A percentile compares a stretch with the other conserved stretches of the same genome.
These are phyloP conservation scores for Ilex paraguariensis DNA, from an alignment of 305 asterid genomes.

Conservation along the genomic window DNA sequence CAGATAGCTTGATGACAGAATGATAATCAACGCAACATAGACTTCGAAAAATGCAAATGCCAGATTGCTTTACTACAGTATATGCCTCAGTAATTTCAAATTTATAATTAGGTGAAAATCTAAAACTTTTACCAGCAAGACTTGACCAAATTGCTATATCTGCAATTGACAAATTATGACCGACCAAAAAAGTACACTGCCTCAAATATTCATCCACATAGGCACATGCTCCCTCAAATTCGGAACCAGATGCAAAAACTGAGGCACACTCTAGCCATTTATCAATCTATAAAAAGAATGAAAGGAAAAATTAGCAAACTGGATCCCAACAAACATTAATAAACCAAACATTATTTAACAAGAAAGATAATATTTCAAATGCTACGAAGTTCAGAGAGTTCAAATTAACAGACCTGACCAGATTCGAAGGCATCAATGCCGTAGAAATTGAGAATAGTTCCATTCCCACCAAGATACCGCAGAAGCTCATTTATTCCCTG, in stretches of 20 bases:
- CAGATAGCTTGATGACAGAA: neutral
- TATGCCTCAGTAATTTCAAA: no score
- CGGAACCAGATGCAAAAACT: conserved; percentile 63
- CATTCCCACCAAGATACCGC: conserved; percentile 55
- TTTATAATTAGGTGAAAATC: neutral
- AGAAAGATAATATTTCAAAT: no score
- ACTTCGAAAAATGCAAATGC: neutral
- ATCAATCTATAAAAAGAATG: conserved; percentile 50
- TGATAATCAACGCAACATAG: neutral
- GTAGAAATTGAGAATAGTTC: conserved; percentile 43
- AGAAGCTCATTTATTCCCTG: conserved; percentile 52
- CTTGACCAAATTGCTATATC: conserved; percentile 82
- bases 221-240: conserved; percentile 85
- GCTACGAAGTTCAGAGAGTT: neutral
- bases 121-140: conserved; percentile 55
- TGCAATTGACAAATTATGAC: conserved; percentile 63
- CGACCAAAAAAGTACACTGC: conserved; percentile 61
- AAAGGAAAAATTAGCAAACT: neutral
- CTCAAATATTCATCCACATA: conserved; percentile 57
- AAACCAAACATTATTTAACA: neutral
- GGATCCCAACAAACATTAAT: neutral
- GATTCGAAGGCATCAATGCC: conserved; percentile 46
- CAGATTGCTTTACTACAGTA: no score
- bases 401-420: conserved; percentile 41
- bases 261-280: conserved; percentile 82